Evolutionary conservation across 805 yeast species (phyloP).

Genomic region (Yamadazyma sp.): DNA sequence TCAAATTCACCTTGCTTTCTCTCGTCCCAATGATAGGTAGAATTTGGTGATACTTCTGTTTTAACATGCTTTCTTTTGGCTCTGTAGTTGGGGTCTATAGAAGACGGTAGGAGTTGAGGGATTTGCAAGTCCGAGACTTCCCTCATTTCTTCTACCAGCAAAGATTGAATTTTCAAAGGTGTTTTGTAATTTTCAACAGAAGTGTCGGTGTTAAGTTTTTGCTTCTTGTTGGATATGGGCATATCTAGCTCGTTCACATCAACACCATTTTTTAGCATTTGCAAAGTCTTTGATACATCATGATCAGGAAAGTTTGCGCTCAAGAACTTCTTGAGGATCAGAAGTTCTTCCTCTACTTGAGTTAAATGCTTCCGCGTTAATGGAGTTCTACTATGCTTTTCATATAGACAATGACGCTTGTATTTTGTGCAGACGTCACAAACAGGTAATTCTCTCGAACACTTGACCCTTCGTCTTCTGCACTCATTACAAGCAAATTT

Average conservation of each 20-base stretch:
- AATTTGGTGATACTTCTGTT: conserved; percentile 13
- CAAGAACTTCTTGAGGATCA: conserved; percentile 11
- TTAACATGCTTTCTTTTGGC: conserved; percentile 1
- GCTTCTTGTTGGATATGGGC: background rate
- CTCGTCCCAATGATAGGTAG: conserved; percentile 18
- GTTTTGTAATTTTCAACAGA: conserved; percentile 2
- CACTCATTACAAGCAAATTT: conserved; percentile 21
- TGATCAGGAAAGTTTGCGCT: conserved; percentile 12
- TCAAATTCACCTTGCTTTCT: conserved; percentile 13
- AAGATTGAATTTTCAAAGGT: conserved; percentile 4
- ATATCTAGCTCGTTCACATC: conserved; percentile 11
- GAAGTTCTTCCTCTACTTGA: conserved; percentile 19
- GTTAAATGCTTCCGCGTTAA: conserved; percentile 19
- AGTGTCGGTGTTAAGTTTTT: background rate
- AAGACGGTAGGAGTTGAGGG: conserved; percentile 17
- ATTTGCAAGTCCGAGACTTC: conserved; percentile 10
- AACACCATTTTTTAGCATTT: conserved; percentile 14
- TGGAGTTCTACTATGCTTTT: conserved; percentile 16
- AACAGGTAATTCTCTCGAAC: conserved; percentile 18
- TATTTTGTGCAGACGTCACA: conserved; percentile 17
- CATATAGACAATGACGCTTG: conserved; percentile 18
- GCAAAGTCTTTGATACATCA: conserved; percentile 9
- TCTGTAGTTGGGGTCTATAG: conserved; percentile 9
- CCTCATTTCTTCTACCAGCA: conserved; percentile 1
- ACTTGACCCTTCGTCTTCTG: conserved; percentile 16